These are phyloP conservation scores for Rhizopus arrhizus DNA, from an alignment of 371 early-diverging fungal species.

Conservation along the genomic window DNA sequence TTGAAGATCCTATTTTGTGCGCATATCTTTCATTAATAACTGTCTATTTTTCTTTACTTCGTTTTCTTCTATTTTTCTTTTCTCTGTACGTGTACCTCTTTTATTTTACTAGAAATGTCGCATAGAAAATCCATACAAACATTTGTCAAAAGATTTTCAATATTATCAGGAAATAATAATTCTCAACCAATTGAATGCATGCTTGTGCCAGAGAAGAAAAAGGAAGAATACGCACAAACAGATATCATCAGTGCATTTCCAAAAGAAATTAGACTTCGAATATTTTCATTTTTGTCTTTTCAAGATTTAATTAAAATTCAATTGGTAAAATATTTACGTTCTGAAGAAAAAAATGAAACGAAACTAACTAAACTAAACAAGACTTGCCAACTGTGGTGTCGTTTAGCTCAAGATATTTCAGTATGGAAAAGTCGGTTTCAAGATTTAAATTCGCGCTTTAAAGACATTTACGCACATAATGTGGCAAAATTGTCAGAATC, in stretches of 20 bases:
- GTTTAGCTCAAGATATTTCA: constrained; percentile 37
- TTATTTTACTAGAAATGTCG: constrained; percentile 19
- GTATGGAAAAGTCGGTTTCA: constrained; percentile 39
- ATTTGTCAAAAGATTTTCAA: constrained; percentile 37
- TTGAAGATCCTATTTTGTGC: constrained; percentile 12
- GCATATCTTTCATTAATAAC: constrained; percentile 1
- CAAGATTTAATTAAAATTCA: constrained; percentile 43
- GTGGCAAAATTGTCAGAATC: constrained; percentile 5
- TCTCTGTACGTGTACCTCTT: too few relatives aligned
- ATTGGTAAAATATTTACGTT: constrained; percentile 29
- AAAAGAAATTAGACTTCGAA: constrained; percentile 35
- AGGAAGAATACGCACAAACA: constrained; percentile 2
- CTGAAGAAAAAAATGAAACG: not conserved
- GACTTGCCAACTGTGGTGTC: constrained; percentile 46
- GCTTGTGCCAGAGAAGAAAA: constrained; percentile 22
- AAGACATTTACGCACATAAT: constrained; percentile 42
- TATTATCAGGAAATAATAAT: constrained; percentile 16
- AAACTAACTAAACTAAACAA: constrained; percentile 10
- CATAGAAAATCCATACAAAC: constrained; percentile 41
- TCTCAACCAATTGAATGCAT: constrained; percentile 6
- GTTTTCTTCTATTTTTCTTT: constrained; percentile 15
- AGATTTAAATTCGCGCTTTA: constrained; percentile 28
- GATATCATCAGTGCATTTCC: constrained; percentile 38
- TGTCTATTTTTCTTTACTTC: constrained; percentile 17
- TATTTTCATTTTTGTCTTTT: constrained; percentile 38